These are phyloP conservation scores for Russula sp. DNA, from an alignment of 768 basidiomycete genomes.

Conservation along the genomic window DNA sequence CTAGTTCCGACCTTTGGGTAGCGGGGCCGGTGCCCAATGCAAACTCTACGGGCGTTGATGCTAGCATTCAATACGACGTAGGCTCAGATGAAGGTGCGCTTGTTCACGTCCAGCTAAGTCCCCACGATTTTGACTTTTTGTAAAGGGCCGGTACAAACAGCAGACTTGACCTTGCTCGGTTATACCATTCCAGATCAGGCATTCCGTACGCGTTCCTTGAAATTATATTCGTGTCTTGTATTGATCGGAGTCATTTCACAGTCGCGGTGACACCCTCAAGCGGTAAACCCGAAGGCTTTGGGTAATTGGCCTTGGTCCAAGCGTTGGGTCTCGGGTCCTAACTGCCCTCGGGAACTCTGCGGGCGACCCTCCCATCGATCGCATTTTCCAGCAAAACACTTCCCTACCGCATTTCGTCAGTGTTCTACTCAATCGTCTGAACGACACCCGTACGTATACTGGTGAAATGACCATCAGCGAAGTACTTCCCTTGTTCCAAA, in stretches of 20 bases:
- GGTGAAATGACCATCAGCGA: conserved; percentile 68
- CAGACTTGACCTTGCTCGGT: conserved; percentile 45
- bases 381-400: conserved; percentile 58
- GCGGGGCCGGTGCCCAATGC: conserved; percentile 44
- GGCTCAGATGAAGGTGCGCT: conserved; percentile 40
- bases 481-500: conserved; percentile 47
- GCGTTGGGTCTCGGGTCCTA: conserved; percentile 48
- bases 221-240: background rate
- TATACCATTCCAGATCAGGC: conserved; percentile 47
- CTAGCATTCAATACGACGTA: conserved; percentile 52
- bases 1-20: conserved; percentile 65
- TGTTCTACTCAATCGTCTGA: conserved; percentile 57
- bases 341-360: conserved; percentile 33
- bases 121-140: background rate
- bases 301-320: conserved; percentile 61
- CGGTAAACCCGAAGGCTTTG: conserved; percentile 37
- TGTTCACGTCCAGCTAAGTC: background rate
- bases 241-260: conserved; percentile 30
- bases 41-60: conserved; percentile 39
- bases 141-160: conserved; percentile 45
- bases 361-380: conserved; percentile 57
- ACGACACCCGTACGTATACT: conserved; percentile 49
- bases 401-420: conserved; percentile 58
- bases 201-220: conserved; percentile 41
- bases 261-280: conserved; percentile 41